Conservation (phyloP, 495 filamentous ascomycete species). For the Niebla homalea region DNA sequence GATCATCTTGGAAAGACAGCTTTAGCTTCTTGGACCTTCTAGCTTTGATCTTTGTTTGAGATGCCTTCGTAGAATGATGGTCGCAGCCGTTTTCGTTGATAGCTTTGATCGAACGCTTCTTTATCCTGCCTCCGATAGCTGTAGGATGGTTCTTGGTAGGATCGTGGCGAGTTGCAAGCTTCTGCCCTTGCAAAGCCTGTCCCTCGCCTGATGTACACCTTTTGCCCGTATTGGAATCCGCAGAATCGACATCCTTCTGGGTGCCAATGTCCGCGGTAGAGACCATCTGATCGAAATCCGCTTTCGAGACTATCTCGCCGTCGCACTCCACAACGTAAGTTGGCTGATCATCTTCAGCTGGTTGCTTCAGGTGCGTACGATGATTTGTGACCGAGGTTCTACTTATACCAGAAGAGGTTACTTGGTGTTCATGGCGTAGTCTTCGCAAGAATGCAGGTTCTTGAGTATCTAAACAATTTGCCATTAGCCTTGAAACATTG, state of each 20-base stretch:
- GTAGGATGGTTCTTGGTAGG: background rate
- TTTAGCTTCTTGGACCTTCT: too few relatives aligned
- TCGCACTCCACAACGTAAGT: slow-evolving; percentile 26
- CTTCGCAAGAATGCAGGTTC: slow-evolving; percentile 15
- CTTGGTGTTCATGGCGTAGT: slow-evolving; percentile 7
- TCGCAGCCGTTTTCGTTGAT: too few relatives aligned
- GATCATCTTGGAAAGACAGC: too few relatives aligned
- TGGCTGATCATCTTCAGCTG: slow-evolving; percentile 24
- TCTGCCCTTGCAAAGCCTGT: background rate
- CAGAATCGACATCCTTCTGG: background rate
- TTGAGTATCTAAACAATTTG: slow-evolving; percentile 5
- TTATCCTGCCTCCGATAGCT: background rate
- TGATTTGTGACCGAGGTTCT: slow-evolving; percentile 13
- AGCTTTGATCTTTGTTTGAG: too few relatives aligned
- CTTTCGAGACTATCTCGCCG: slow-evolving; percentile 26
- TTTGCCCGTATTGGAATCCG: background rate
- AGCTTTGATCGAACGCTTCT: too few relatives aligned
- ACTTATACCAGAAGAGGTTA: slow-evolving; percentile 14
- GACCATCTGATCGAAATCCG: slow-evolving; percentile 14
- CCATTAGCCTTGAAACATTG: background rate
- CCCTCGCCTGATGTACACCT: background rate
- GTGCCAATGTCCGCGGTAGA: background rate
- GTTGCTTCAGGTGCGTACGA: slow-evolving; percentile 16
- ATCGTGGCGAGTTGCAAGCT: background rate
- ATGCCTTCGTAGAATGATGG: too few relatives aligned